Base-by-base conservation (phyloP, 495 filamentous ascomycete genomes). In the Neurospora sp. region DNA sequence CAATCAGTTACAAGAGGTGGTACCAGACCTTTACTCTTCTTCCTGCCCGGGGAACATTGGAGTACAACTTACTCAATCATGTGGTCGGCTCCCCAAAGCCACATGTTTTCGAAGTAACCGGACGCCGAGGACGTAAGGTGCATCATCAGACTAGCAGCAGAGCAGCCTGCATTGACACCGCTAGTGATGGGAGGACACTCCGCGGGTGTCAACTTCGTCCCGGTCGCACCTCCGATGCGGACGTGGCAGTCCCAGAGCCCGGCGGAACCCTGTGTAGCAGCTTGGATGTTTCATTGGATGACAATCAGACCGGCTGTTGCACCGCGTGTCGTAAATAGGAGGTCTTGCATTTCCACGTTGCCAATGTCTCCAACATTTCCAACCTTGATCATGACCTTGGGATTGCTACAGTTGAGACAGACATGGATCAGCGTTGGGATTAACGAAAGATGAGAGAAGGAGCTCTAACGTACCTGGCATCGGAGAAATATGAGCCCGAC, bases 51-150 rank as follows among this genome's bases (percentile, higher is more conserved):
- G 54, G 28, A 66, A 24, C 8, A 66, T 10, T 31, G 3, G n/a
- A 31, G n/a, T 15, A 90, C 89, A 7, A 82, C 66, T 4, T 87
- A 85, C 78, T 97, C 94, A 48, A 95, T 89, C 75, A 93, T 92
- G 83, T 97, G 94, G 79, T 97, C 94, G 0, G 93, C 88, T 28
- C 93, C 92, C 94, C 94, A 98, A 78, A 91, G 90, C 94, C 94
- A 97, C 69, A 87, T 87, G 80, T 97, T 97, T 81, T 96, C 94
- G 39, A 96, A 79, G 79, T 97, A 96, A 9, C 89, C 87, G 38
- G 86, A 89, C 2, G 87, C 91, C n/a, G 88, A 82, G 45, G 85
- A 78, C 4, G 93, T 94, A 28, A 96, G 81, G 77, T 95, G 93
- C 17, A 98, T 80, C 39, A 94, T 82, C 79, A 92, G 81, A 81